Percentiles rank a stretch among this genome's conserved stretches.
Evolutionary conservation across 2,329 filamentous ascomycete species (phyloP).

Genomic region (Diplodia intermedia): DNA sequence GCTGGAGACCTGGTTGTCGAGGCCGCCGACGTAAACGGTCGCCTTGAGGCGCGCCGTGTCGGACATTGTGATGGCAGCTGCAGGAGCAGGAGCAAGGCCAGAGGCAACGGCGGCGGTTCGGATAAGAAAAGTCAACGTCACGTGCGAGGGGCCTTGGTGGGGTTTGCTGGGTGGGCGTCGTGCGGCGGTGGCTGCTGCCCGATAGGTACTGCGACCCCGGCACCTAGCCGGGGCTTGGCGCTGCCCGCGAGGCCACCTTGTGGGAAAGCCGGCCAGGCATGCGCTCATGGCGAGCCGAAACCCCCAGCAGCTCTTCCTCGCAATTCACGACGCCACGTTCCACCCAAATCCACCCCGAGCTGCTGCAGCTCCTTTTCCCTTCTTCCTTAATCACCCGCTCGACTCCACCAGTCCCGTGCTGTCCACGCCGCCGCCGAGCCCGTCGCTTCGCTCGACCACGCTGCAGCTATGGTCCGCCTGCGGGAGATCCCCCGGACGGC

Average conservation of each 20-base stretch:
- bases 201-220: neutral
- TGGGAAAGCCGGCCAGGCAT: conserved; percentile 29
- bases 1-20: conserved; percentile 78
- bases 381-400: conserved; percentile 32
- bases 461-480: conserved; percentile 83
- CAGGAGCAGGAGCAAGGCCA: neutral
- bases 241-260: conserved; percentile 32
- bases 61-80: conserved; percentile 65
- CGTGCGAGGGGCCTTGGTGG: conserved; percentile 22
- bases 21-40: conserved; percentile 89
- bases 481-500: conserved; percentile 96
- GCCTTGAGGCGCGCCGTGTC: conserved; percentile 85
- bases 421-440: conserved; percentile 21
- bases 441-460: conserved; percentile 35
- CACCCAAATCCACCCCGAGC: conserved; percentile 36
- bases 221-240: conserved; percentile 18
- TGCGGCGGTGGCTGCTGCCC: conserved; percentile 20
- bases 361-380: conserved; percentile 23
- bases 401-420: neutral
- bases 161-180: conserved; percentile 10
- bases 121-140: conserved; percentile 33
- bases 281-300: conserved; percentile 38
- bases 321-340: conserved; percentile 33
- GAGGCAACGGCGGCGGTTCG: conserved; percentile 13
- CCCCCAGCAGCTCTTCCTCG: conserved; percentile 33